A percentile compares a stretch with the other conserved stretches of the same genome.
Evolutionary conservation across 1,284 basidiomycete species (phyloP).

Genomic region (Schizopora paradoxa): DNA sequence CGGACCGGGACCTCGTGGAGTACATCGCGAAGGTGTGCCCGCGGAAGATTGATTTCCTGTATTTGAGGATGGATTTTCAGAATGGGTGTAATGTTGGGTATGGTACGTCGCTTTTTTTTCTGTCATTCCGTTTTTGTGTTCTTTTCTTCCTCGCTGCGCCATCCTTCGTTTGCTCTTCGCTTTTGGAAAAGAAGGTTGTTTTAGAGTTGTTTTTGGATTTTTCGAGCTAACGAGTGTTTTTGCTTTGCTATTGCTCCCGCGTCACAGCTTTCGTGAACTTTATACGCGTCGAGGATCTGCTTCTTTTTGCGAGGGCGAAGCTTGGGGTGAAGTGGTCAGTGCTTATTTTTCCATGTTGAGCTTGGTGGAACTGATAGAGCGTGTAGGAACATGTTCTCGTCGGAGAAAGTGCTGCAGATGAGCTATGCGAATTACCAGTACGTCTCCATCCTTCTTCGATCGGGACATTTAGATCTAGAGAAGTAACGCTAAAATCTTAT

Average conservation of each 20-base stretch:
- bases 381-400: slow-evolving; percentile 81
- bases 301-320: slow-evolving; percentile 65
- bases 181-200: too few relatives aligned
- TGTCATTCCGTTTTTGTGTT: too few relatives aligned
- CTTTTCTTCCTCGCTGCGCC: too few relatives aligned
- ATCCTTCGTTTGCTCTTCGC: too few relatives aligned
- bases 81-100: slow-evolving; percentile 85
- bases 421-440: slow-evolving; percentile 84
- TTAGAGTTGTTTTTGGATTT: background rate
- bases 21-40: slow-evolving; percentile 68
- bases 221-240: background rate
- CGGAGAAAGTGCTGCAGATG: slow-evolving; percentile 83
- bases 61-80: slow-evolving; percentile 79
- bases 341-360: slow-evolving; percentile 6
- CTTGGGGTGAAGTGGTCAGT: slow-evolving; percentile 73
- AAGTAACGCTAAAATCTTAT: slow-evolving; percentile 16
- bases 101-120: slow-evolving; percentile 26
- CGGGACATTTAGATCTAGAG: slow-evolving; percentile 7
- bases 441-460: slow-evolving; percentile 25
- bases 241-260: background rate
- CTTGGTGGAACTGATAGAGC: background rate
- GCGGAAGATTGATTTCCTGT: slow-evolving; percentile 75
- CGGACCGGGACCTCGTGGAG: slow-evolving; percentile 61
- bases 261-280: slow-evolving; percentile 72
- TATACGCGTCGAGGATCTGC: slow-evolving; percentile 67